These are phyloP conservation scores for Auricularia sp. DNA, from an alignment of 768 basidiomycete genomes.

Conservation along the genomic window DNA sequence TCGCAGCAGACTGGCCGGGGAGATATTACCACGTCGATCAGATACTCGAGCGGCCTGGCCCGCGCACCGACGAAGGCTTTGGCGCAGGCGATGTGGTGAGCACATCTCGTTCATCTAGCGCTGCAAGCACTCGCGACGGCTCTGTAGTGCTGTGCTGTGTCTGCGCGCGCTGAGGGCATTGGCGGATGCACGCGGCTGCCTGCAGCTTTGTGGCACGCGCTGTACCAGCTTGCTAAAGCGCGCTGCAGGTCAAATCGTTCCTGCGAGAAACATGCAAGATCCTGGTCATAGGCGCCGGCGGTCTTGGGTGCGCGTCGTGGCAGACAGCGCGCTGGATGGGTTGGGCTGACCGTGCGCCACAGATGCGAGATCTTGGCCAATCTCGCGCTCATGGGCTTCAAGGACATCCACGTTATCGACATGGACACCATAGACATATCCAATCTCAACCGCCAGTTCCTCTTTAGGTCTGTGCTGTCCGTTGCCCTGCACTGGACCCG, in stretches of 20 bases:
- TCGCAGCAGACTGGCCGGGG: conserved; percentile 37
- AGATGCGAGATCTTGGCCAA: conserved; percentile 85
- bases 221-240: background rate
- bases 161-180: background rate
- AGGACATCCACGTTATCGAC: conserved; percentile 98
- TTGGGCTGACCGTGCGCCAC: background rate
- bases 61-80: conserved; percentile 79
- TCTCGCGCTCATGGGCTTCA: conserved; percentile 91
- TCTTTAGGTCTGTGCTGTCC: conserved; percentile 63
- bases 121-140: too few species aligned
- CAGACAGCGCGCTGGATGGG: background rate
- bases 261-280: conserved; percentile 79
- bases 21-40: conserved; percentile 81
- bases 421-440: conserved; percentile 99
- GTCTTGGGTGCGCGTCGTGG: conserved; percentile 54
- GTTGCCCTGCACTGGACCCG: background rate
- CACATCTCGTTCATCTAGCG: background rate
- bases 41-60: conserved; percentile 75
- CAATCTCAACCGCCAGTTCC: conserved; percentile 95
- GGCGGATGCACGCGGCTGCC: background rate
- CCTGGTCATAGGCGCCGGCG: conserved; percentile 95
- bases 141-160: background rate
- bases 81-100: conserved; percentile 69
- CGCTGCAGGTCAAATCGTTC: conserved; percentile 71
- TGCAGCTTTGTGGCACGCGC: background rate